Evolutionary conservation across 139 green algal genomes (phyloP), one percentile per base, ranked within the genome.

Genomic region (Diplosphaera chodatii): DNA sequence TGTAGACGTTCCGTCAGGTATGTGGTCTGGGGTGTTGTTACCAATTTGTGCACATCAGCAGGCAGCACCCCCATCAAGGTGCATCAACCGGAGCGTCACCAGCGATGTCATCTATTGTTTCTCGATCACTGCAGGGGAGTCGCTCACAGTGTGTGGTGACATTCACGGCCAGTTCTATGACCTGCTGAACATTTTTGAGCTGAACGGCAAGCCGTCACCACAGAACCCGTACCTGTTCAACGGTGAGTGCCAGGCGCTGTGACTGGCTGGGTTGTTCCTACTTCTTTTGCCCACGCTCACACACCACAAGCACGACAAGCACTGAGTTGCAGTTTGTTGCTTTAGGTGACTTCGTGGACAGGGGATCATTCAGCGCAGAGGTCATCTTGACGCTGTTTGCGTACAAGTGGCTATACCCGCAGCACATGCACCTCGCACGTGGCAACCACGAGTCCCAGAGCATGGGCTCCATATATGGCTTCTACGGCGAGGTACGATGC

Each of bases 181-280:
- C 80, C 80, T 99, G 69, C 78, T 97, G 28, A 93, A 95, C 82
- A 98, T 99, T 65, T 99, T 94, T 68, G 81, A 96, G 32, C 73
- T 99, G 32, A 97, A 98, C 73, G 95, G 95, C 1, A 33, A 84
- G 37, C 95, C 95, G 20, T 88, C 78, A 4, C 28, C 82, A 18
- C 78, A 85, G 25, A 98, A 98, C 80, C 95, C 94, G 10, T 99
- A 98, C 88, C 77, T 99, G 3, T 99, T 99, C 85, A 99, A 99
- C 67, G 95, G 95, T 90, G 34, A 67, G n/a, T n/a, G n/a, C n/a
- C n/a, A n/a, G n/a, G n/a, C n/a, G n/a, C n/a, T n/a, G n/a, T n/a
- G n/a, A n/a, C n/a, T n/a, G n/a, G n/a, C n/a, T n/a, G n/a, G n/a
- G n/a, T n/a, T n/a, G n/a, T n/a, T n/a, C n/a, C n/a, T n/a, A n/a